Conservation (phyloP, 2,329 filamentous ascomycete species). For the Neophaeococcomyces mojaviensis region DNA sequence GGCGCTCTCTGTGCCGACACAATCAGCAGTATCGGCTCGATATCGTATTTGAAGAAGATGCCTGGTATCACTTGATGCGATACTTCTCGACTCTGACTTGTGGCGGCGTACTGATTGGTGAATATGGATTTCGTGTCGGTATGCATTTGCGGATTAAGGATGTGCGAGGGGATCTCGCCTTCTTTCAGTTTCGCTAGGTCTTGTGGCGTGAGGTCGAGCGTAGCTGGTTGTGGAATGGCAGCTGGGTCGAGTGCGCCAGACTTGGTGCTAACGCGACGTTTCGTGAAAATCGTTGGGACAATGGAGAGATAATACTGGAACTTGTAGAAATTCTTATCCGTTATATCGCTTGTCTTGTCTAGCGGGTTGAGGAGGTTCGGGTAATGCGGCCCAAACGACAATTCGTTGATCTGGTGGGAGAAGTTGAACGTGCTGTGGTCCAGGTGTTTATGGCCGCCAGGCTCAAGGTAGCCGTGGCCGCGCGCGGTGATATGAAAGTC, state of each 20-base stretch:
- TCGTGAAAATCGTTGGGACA: conserved; percentile 86
- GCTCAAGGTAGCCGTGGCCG: conserved; percentile 87
- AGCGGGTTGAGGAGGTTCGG: conserved; percentile 89
- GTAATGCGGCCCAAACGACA: conserved; percentile 96
- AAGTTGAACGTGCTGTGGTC: conserved; percentile 95
- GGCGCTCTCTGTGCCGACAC: conserved; percentile 75
- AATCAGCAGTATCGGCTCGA: conserved; percentile 84
- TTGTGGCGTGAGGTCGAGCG: conserved; percentile 27
- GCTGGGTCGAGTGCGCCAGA: conserved; percentile 35
- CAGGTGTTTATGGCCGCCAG: conserved; percentile 58
- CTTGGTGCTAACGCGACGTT: conserved; percentile 31
- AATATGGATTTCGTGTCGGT: conserved; percentile 55
- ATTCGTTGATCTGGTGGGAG: conserved; percentile 89
- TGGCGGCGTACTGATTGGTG: conserved; percentile 98
- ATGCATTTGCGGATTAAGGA: conserved; percentile 17
- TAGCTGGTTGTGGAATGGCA: conserved; percentile 29
- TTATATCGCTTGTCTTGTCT: conserved; percentile 76
- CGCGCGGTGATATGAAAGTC: conserved; percentile 96
- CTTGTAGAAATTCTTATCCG: conserved; percentile 76
- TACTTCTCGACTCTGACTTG: conserved; percentile 69
- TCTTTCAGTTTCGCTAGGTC: conserved; percentile 26
- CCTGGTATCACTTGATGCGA: conserved; percentile 69
- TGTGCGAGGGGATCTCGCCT: conserved; percentile 13
- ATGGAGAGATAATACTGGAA: conserved; percentile 97
- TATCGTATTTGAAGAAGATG: conserved; percentile 98